phyloP scores from a whole-genome alignment of 345 rosid species.

The Rhodamnia argentea region DNA sequence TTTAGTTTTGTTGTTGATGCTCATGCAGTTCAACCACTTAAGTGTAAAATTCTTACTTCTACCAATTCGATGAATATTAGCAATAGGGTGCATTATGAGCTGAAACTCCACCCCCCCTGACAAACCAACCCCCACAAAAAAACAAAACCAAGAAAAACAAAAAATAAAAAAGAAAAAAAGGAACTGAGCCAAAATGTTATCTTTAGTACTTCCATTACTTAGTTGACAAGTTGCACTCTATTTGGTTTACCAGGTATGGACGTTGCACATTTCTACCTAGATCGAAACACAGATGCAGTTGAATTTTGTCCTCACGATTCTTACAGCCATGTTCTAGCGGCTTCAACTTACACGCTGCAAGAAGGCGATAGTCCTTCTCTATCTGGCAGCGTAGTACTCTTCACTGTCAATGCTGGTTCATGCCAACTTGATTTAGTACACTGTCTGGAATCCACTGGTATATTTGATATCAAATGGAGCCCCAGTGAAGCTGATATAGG shows the following conservation, averaged over 20 bases:
- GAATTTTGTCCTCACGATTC: constrained; percentile 63
- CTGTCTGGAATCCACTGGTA: constrained; percentile 49
- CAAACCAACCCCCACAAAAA: too few species aligned
- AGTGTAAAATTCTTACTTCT: too few species aligned
- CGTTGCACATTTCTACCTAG: constrained; percentile 55
- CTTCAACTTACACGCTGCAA: constrained; percentile 67
- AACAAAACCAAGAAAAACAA: too few species aligned
- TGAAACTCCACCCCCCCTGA: too few species aligned
- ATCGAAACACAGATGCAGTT: constrained; percentile 73
- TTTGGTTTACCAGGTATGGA: constrained; percentile 33
- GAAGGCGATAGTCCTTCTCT: constrained; percentile 72
- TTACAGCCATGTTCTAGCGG: constrained; percentile 42
- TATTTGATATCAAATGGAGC: constrained; percentile 79
- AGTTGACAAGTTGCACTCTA: neutral
- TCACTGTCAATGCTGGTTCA: constrained; percentile 36
- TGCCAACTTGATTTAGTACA: constrained; percentile 36
- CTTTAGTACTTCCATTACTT: neutral
- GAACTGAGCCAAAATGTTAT: too few species aligned
- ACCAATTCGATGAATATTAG: too few species aligned
- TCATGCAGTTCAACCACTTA: neutral
- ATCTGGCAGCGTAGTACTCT: constrained; percentile 59
- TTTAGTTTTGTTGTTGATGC: neutral
- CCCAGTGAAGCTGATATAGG: constrained; percentile 19
- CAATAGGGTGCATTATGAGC: too few species aligned
- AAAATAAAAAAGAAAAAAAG: too few species aligned